Evolutionary conservation across 2,329 filamentous ascomycete genomes (phyloP).

Genomic region (Trichoderma pleuroti): DNA sequence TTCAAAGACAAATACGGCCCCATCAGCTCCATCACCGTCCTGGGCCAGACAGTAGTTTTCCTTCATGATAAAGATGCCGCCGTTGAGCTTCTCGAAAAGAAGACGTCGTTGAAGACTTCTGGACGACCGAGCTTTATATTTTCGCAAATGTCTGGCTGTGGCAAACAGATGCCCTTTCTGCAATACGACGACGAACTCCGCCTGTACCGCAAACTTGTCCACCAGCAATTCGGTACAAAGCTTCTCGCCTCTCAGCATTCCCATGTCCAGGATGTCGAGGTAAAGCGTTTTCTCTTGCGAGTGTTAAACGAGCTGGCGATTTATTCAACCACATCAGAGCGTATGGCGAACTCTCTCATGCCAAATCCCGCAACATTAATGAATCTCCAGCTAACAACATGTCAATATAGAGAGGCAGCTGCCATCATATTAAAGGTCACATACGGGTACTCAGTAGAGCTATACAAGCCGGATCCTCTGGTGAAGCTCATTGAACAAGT

Average conservation of each 20-base stretch:
- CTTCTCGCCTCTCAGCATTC: not conserved
- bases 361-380: no score
- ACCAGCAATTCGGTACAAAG: slow-evolving; percentile 10
- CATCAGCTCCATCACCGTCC: slow-evolving; percentile 13
- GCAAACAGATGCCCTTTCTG: slow-evolving; percentile 4
- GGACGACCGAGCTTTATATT: not conserved
- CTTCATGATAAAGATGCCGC: slow-evolving; percentile 1
- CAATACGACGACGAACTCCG: not conserved
- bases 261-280: slow-evolving; percentile 17
- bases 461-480: not conserved
- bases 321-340: slow-evolving; percentile 16
- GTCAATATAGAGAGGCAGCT: not conserved
- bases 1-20: slow-evolving; percentile 32
- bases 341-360: not conserved
- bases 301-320: not conserved
- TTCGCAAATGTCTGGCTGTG: slow-evolving; percentile 25
- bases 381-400: no score
- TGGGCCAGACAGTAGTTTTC: slow-evolving; percentile 9
- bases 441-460: not conserved
- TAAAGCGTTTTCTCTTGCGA: slow-evolving; percentile 10
- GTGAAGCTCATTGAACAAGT: not conserved
- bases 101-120: not conserved
- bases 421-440: not conserved
- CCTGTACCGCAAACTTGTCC: slow-evolving; percentile 2
- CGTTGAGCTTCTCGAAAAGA: not conserved